Evolutionary conservation across 441 rosid genomes (phyloP).

Genomic region (Euphorbia corollata): DNA sequence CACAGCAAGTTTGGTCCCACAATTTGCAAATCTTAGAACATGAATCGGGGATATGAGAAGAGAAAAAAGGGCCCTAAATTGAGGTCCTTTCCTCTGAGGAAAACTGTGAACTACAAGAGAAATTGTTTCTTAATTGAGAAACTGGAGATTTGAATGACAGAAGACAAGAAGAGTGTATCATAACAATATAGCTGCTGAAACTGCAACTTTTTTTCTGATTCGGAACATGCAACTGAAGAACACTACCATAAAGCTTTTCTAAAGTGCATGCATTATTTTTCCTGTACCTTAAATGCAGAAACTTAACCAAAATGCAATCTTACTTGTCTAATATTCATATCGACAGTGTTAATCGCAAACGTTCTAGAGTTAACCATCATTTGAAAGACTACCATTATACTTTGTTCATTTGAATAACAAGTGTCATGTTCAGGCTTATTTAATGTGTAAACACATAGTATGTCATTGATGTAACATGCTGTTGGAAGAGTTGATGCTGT

Average conservation of each 20-base stretch:
- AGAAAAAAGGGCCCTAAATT: slow-evolving; percentile 40
- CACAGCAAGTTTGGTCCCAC: slow-evolving; percentile 51
- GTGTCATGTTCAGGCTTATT: not conserved
- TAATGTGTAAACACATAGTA: not conserved
- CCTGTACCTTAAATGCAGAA: not conserved
- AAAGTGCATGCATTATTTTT: not conserved
- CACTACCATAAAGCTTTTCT: not conserved
- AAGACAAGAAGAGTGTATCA: slow-evolving; percentile 10
- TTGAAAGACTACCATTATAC: no score
- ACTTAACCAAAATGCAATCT: not conserved
- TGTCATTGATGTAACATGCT: not conserved
- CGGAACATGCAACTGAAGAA: not conserved
- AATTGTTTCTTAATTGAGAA: slow-evolving; percentile 18
- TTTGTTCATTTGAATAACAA: not conserved
- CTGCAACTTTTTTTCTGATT: slow-evolving; percentile 1
- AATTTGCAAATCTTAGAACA: slow-evolving; percentile 37
- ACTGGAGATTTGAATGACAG: slow-evolving; percentile 5
- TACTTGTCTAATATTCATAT: not conserved
- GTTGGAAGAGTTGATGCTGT: not conserved
- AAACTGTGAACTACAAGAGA: slow-evolving; percentile 35
- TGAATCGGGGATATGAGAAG: slow-evolving; percentile 45
- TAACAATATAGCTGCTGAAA: slow-evolving; percentile 8
- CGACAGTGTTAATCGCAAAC: not conserved
- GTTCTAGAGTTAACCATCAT: no score
- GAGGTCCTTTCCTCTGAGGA: slow-evolving; percentile 39